These are phyloP conservation scores for Pyrus pyrifolia DNA, from an alignment of 306 rosid genomes.

Conservation along the genomic window DNA sequence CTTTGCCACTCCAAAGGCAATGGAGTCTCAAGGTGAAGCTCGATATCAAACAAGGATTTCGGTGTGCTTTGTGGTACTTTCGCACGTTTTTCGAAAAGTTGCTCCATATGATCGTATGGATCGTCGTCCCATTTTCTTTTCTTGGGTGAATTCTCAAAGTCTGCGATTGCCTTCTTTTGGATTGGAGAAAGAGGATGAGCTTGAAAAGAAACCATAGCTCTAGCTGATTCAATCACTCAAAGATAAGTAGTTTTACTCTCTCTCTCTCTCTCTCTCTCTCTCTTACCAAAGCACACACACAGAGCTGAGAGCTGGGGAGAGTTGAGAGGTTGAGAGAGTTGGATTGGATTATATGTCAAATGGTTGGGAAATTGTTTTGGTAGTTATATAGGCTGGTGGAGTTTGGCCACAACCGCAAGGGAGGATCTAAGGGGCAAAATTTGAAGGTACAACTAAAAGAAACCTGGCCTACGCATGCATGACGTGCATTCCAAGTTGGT, in stretches of 20 bases:
- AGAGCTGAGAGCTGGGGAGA: neutral
- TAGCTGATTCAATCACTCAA: neutral
- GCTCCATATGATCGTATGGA: constrained; percentile 5
- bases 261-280: neutral
- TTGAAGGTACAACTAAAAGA: constrained; percentile 24
- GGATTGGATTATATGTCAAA: neutral
- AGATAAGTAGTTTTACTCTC: neutral
- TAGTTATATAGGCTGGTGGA: constrained; percentile 49
- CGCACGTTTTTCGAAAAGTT: constrained; percentile 33
- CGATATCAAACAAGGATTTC: constrained; percentile 36
- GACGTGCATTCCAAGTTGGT: constrained; percentile 46
- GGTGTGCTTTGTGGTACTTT: constrained; percentile 18
- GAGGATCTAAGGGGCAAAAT: constrained; percentile 24
- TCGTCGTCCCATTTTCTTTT: constrained; percentile 60
- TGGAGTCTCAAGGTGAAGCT: constrained; percentile 52
- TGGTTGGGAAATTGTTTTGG: constrained; percentile 22
- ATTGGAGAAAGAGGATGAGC: constrained; percentile 37
- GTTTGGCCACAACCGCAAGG: constrained; percentile 24
- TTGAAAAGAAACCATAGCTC: constrained; percentile 58
- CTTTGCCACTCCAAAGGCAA: constrained; percentile 70
- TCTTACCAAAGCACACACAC: neutral
- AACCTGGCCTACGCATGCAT: constrained; percentile 38
- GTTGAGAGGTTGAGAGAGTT: neutral
- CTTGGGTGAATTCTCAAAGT: constrained; percentile 40
- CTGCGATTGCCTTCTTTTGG: constrained; percentile 34